Percentiles rank a stretch among this genome's conserved stretches.
phyloP scores from a whole-genome alignment of 805 yeast species.

The Monosporozyma solicola region DNA sequence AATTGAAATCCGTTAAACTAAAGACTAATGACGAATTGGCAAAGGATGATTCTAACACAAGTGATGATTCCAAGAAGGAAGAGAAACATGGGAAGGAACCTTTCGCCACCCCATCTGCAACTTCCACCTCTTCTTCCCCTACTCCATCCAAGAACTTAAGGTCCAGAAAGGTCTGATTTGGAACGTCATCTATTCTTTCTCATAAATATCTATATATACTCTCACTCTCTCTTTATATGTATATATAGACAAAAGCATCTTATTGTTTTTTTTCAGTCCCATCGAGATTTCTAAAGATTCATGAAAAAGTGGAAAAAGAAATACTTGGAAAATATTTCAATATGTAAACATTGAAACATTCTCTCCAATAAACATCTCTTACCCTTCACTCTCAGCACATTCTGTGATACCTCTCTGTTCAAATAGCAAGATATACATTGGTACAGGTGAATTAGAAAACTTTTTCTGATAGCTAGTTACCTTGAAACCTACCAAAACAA shows the following conservation, averaged over 20 bases:
- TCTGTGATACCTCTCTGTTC: background rate
- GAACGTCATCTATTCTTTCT: background rate
- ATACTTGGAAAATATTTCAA: background rate
- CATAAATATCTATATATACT: background rate
- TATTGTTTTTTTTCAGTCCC: background rate
- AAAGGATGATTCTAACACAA: constrained; percentile 3
- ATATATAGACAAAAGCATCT: too few relatives aligned
- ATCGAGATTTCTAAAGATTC: background rate
- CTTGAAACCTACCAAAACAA: too few relatives aligned
- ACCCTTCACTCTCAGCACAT: background rate
- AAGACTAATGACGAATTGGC: constrained; percentile 21
- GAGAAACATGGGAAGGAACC: background rate
- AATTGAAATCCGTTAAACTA: constrained; percentile 40
- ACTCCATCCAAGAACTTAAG: constrained; percentile 1
- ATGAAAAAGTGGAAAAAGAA: background rate
- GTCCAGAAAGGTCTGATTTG: constrained; percentile 7
- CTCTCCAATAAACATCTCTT: background rate
- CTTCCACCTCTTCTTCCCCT: constrained; percentile 2
- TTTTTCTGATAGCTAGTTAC: background rate
- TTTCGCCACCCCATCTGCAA: background rate
- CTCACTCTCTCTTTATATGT: background rate
- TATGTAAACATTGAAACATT: background rate
- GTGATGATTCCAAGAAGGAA: constrained; percentile 1
- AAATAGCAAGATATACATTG: background rate
- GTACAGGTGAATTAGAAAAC: background rate